Percentiles rank a stretch among this genome's conserved stretches.
Conservation (phyloP, 352 stramenopile genomes). For the Saprolegnia parasitica region DNA sequence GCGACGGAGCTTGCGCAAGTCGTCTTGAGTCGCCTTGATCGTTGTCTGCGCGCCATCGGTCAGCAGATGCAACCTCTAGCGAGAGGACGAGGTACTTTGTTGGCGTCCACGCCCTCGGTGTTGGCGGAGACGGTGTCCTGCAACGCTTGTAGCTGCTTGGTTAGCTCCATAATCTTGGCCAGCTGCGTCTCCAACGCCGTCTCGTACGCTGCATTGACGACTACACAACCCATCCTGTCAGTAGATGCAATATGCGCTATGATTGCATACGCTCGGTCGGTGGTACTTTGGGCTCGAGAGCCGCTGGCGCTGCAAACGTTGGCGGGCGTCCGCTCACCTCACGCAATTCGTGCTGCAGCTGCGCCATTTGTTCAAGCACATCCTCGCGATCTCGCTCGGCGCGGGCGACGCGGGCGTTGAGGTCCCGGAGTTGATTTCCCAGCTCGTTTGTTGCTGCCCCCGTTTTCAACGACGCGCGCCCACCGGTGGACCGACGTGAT, state of each 20-base stretch:
- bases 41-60: constrained; percentile 33
- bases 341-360: background rate
- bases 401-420: background rate
- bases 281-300: background rate
- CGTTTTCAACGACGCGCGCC: background rate
- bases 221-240: background rate
- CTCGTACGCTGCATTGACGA: constrained; percentile 5
- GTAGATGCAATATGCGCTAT: background rate
- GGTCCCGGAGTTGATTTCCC: background rate
- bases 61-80: background rate
- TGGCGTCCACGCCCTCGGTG: background rate
- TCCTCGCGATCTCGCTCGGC: background rate
- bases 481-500: background rate
- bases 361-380: background rate
- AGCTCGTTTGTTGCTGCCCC: background rate
- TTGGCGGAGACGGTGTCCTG: background rate
- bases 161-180: constrained; percentile 7
- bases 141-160: constrained; percentile 13
- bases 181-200: background rate
- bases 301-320: background rate
- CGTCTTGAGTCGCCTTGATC: constrained; percentile 47
- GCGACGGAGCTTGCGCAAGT: constrained; percentile 46
- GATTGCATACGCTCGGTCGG: background rate
- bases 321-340: background rate
- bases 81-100: background rate